phyloP scores from a whole-genome alignment of 495 filamentous ascomycete species.

The Aspergillus baeticus region DNA sequence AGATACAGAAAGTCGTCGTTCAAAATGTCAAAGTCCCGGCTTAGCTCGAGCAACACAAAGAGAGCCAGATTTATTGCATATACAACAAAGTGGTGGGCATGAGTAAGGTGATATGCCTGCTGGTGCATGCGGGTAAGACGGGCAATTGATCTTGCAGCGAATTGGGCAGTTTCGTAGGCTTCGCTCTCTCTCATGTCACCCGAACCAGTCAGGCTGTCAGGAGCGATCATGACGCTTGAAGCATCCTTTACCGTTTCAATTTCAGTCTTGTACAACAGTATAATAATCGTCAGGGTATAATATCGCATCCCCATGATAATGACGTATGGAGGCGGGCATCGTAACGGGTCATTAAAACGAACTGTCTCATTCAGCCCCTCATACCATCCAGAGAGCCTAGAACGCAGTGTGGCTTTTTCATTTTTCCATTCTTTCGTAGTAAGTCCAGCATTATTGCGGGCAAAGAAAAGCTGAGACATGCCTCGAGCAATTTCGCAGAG shows the following conservation, averaged over 20 bases:
- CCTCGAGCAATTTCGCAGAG: constrained; percentile 42
- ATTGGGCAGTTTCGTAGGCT: constrained; percentile 20
- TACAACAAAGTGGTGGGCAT: constrained; percentile 43
- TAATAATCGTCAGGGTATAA: constrained; percentile 36
- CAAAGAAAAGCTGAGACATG: constrained; percentile 41
- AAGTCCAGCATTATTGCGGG: constrained; percentile 7
- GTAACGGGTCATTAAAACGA: constrained; percentile 21
- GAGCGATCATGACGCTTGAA: constrained; percentile 28
- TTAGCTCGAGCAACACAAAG: constrained; percentile 37
- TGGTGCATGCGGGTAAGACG: constrained; percentile 33
- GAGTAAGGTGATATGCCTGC: constrained; percentile 37
- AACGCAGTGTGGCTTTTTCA: constrained; percentile 33
- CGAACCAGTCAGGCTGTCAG: constrained; percentile 30
- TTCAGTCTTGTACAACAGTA: constrained; percentile 35
- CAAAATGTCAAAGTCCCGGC: constrained; percentile 33
- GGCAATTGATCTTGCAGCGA: constrained; percentile 36
- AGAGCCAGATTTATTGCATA: constrained; percentile 47
- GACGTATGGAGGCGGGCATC: constrained; percentile 36
- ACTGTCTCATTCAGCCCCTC: constrained; percentile 26
- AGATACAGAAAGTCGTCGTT: constrained; percentile 40
- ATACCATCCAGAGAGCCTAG: constrained; percentile 34
- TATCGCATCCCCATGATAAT: constrained; percentile 44
- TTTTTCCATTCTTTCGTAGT: constrained; percentile 18
- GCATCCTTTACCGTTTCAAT: constrained; percentile 14
- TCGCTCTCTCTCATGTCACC: constrained; percentile 28